phyloP scores from a whole-genome alignment of 2,329 filamentous ascomycete genomes.

The Sporothrix protearum region DNA sequence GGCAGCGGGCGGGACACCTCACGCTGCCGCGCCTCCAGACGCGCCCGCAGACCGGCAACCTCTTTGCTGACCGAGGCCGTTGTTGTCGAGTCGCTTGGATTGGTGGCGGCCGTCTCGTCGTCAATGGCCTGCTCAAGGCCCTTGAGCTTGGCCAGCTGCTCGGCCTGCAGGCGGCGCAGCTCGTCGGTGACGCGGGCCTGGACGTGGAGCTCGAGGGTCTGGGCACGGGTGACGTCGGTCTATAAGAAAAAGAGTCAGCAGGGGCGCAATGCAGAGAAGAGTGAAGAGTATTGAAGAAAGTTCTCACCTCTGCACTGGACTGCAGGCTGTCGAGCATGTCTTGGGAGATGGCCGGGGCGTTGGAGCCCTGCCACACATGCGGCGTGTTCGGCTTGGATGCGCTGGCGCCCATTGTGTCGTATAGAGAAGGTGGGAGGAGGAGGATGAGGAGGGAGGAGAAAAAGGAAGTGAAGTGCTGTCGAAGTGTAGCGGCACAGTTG shows the following conservation, averaged over 20 bases:
- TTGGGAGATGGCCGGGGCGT: constrained; percentile 61
- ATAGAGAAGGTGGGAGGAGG: constrained; percentile 15
- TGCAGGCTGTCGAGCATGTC: constrained; percentile 80
- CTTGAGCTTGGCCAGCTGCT: constrained; percentile 66
- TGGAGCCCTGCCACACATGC: constrained; percentile 53
- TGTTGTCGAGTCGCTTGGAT: neutral
- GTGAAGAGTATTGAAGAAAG: neutral
- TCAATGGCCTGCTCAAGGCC: constrained; percentile 39
- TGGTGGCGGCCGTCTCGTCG: neutral
- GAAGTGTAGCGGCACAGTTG: neutral
- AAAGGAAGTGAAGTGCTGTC: neutral
- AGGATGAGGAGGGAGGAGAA: neutral
- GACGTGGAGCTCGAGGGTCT: constrained; percentile 79
- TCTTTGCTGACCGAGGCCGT: constrained; percentile 52
- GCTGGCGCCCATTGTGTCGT: constrained; percentile 52
- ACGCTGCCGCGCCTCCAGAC: constrained; percentile 61
- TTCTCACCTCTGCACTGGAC: constrained; percentile 78
- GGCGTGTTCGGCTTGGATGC: constrained; percentile 52
- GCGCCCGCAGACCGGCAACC: constrained; percentile 55
- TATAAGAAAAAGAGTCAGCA: constrained; percentile 42
- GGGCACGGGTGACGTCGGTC: constrained; percentile 84
- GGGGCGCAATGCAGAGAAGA: neutral
- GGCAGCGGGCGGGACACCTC: constrained; percentile 63
- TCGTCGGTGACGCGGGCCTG: constrained; percentile 83
- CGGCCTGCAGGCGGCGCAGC: constrained; percentile 71